phyloP scores from a whole-genome alignment of 192 early-diverging fungal species.

The Linnemannia schmuckeri region DNA sequence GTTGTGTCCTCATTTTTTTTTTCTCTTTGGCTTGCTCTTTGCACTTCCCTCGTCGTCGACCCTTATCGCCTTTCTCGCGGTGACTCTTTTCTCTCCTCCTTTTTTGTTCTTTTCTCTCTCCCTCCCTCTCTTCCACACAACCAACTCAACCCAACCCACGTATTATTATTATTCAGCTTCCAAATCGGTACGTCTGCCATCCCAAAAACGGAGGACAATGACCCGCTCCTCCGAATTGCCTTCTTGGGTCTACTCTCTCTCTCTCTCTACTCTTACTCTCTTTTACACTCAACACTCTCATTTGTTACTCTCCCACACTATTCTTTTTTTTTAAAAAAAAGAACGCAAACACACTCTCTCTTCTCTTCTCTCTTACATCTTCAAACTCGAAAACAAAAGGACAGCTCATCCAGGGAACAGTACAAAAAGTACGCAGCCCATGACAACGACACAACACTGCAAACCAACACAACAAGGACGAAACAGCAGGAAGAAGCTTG shows the following conservation, averaged over 20 bases:
- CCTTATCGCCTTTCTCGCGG: neutral
- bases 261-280: neutral
- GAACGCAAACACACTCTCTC: neutral
- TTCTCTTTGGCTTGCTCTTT: neutral
- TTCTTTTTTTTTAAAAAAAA: no score
- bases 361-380: neutral
- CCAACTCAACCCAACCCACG: neutral
- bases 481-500: neutral
- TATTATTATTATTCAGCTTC: neutral
- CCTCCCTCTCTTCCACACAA: neutral
- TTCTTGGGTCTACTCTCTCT: constrained; percentile 2
- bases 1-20: constrained; percentile 3
- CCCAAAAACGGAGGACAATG: constrained; percentile 16
- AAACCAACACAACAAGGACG: neutral
- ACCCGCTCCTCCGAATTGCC: neutral
- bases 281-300: neutral
- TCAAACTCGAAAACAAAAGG: neutral
- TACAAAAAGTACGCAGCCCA: neutral
- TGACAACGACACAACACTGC: neutral
- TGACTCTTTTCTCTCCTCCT: neutral
- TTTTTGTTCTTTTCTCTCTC: neutral
- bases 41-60: neutral
- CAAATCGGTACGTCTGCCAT: neutral
- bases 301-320: no score
- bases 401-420: neutral